Evolutionary conservation across 2,329 filamentous ascomycete genomes (phyloP).

Genomic region (Alternaria panax): DNA sequence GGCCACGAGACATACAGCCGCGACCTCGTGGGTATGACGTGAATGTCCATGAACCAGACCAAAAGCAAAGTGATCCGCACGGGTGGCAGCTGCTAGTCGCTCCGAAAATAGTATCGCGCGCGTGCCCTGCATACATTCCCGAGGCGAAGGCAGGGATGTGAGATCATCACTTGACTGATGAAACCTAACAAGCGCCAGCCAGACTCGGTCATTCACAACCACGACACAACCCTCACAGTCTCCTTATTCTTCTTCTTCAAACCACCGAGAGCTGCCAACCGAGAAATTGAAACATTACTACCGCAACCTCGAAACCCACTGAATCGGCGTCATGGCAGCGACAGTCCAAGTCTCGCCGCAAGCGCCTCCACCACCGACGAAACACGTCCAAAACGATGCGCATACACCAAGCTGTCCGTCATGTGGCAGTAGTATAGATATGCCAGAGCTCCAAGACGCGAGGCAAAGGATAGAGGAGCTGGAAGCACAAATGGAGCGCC

Average conservation of each 20-base stretch:
- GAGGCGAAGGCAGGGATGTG: constrained; percentile 6
- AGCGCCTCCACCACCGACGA: constrained; percentile 28
- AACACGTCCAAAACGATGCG: constrained; percentile 25
- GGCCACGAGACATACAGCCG: background rate
- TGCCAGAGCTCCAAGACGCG: constrained; percentile 26
- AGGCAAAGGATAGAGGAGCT: constrained; percentile 60
- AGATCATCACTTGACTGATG: constrained; percentile 8
- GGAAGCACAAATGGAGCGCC: constrained; percentile 71
- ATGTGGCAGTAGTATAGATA: constrained; percentile 38
- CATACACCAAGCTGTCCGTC: constrained; percentile 40
- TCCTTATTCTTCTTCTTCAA: constrained; percentile 1
- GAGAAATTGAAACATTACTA: background rate
- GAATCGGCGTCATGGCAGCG: constrained; percentile 27
- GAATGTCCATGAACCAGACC: background rate
- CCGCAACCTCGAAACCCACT: background rate
- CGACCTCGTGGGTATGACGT: background rate
- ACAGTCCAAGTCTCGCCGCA: constrained; percentile 23
- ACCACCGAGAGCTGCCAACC: background rate
- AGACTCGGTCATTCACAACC: background rate
- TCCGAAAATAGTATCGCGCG: constrained; percentile 3
- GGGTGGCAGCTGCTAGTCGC: background rate
- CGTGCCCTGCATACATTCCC: constrained; percentile 17
- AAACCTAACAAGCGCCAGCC: constrained; percentile 16
- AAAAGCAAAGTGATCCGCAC: background rate
- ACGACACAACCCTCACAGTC: constrained; percentile 11